Evolutionary conservation across 208 protist species (phyloP).

Genomic region (Trypanosoma rangeli): DNA sequence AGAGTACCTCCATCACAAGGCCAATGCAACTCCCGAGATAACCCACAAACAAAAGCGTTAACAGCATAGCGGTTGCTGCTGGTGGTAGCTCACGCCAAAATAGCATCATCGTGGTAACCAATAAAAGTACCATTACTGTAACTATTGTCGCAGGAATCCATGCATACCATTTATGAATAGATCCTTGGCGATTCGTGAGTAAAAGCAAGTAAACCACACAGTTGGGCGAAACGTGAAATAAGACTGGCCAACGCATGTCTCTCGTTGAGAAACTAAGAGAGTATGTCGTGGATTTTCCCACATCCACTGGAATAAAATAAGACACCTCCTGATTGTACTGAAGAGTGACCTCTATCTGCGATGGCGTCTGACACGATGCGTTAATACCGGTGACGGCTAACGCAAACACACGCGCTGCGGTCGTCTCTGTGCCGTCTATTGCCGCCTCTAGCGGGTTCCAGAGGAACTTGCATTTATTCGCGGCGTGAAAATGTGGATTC

Average conservation of each 20-base stretch:
- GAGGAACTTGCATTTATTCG: slow-evolving; percentile 23
- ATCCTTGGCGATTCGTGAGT: slow-evolving; percentile 39
- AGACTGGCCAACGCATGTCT: slow-evolving; percentile 26
- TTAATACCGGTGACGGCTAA: slow-evolving; percentile 1
- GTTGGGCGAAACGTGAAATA: slow-evolving; percentile 24
- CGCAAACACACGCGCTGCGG: slow-evolving; percentile 26
- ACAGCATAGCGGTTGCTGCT: slow-evolving; percentile 23
- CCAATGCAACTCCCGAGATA: slow-evolving; percentile 61
- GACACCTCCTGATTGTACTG: not conserved
- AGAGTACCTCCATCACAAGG: slow-evolving; percentile 54
- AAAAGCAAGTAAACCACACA: slow-evolving; percentile 47
- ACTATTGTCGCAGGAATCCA: slow-evolving; percentile 67
- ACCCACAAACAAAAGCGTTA: slow-evolving; percentile 51
- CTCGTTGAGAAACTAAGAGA: slow-evolving; percentile 17
- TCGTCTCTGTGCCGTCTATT: slow-evolving; percentile 30
- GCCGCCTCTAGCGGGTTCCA: slow-evolving; percentile 36
- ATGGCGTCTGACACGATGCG: not conserved
- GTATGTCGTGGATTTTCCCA: not conserved
- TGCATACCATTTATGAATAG: slow-evolving; percentile 52
- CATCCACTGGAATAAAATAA: not conserved
- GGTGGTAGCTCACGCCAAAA: slow-evolving; percentile 28
- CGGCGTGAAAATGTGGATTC: not conserved
- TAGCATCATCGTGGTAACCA: slow-evolving; percentile 30
- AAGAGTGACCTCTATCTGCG: slow-evolving; percentile 5
- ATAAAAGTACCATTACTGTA: slow-evolving; percentile 28